phyloP scores from a whole-genome alignment of 192 early-diverging fungal species.

The Rhizophagus prolifer region DNA sequence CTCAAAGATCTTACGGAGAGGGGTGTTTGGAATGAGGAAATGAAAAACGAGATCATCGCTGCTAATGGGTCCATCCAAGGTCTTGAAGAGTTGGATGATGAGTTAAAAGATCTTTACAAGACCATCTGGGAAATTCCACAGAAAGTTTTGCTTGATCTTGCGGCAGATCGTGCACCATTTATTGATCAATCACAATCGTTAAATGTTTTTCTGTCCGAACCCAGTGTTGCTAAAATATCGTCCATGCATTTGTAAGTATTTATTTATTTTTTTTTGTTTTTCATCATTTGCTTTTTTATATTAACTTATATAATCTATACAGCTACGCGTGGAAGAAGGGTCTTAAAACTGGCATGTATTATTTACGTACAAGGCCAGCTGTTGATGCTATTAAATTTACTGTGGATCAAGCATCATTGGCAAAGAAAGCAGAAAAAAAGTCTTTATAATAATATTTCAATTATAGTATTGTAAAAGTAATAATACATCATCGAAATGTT shows the following conservation, averaged over 20 bases:
- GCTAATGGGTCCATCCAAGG: slow-evolving; percentile 86
- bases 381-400: slow-evolving; percentile 98
- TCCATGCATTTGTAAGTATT: slow-evolving; percentile 95
- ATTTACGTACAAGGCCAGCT: slow-evolving; percentile 87
- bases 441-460: no score
- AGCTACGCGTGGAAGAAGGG: slow-evolving; percentile 77
- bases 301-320: no score
- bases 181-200: slow-evolving; percentile 96
- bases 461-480: no score
- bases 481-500: no score
- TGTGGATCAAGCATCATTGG: slow-evolving; percentile 75
- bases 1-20: no score
- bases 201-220: slow-evolving; percentile 91
- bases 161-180: slow-evolving; percentile 91
- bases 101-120: slow-evolving; percentile 89
- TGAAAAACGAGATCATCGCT: slow-evolving; percentile 95
- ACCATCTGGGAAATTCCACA: slow-evolving; percentile 96
- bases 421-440: slow-evolving; percentile 37
- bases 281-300: no score
- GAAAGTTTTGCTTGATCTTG: slow-evolving; percentile 89
- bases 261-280: no score
- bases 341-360: slow-evolving; percentile 99
- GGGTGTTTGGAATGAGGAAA: slow-evolving; percentile 60
- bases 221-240: slow-evolving; percentile 88
- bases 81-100: slow-evolving; percentile 72